A percentile compares a stretch with the other conserved stretches of the same genome.
Conservation (phyloP, 176 grass and related monocot species). For the Secale cereale region DNA sequence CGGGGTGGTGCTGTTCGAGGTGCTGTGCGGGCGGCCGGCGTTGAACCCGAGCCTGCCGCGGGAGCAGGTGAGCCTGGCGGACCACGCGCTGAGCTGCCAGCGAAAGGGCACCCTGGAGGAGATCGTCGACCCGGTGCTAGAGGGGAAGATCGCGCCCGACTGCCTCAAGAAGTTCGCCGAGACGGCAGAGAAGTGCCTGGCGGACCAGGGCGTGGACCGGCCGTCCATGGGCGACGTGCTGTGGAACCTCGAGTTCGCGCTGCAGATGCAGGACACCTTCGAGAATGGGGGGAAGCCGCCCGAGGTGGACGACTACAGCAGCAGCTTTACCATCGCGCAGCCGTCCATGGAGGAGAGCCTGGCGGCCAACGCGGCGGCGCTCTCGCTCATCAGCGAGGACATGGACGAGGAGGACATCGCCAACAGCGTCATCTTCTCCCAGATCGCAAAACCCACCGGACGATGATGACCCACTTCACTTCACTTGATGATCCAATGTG, state of each 20-base stretch:
- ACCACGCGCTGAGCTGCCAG: constrained; percentile 47
- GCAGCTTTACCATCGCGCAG: neutral
- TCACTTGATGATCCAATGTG: too few relatives aligned
- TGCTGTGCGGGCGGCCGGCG: constrained; percentile 65
- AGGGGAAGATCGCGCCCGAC: constrained; percentile 35
- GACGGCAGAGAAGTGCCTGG: constrained; percentile 52
- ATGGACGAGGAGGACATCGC: constrained; percentile 55
- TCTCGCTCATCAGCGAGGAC: constrained; percentile 35
- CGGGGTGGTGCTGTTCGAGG: constrained; percentile 79
- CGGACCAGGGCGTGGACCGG: constrained; percentile 39
- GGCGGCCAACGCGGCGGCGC: constrained; percentile 29
- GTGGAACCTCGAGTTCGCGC: constrained; percentile 49
- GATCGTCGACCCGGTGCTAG: constrained; percentile 36
- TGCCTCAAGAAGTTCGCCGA: constrained; percentile 41
- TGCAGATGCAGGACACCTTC: constrained; percentile 50
- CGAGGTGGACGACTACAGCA: neutral
- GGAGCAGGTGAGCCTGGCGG: constrained; percentile 58
- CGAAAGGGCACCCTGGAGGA: constrained; percentile 33
- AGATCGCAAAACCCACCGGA: constrained; percentile 39
- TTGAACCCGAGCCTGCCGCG: constrained; percentile 40
- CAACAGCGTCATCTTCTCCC: constrained; percentile 44
- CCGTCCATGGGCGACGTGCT: constrained; percentile 53
- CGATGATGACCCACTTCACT: constrained; percentile 10
- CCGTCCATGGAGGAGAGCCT: constrained; percentile 27
- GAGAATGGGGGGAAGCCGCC: constrained; percentile 31